A percentile compares a stretch with the other conserved stretches of the same genome.
These are phyloP conservation scores for Hyaloperonospora arabidopsidis DNA, from an alignment of 352 stramenopile genomes.

Conservation along the genomic window DNA sequence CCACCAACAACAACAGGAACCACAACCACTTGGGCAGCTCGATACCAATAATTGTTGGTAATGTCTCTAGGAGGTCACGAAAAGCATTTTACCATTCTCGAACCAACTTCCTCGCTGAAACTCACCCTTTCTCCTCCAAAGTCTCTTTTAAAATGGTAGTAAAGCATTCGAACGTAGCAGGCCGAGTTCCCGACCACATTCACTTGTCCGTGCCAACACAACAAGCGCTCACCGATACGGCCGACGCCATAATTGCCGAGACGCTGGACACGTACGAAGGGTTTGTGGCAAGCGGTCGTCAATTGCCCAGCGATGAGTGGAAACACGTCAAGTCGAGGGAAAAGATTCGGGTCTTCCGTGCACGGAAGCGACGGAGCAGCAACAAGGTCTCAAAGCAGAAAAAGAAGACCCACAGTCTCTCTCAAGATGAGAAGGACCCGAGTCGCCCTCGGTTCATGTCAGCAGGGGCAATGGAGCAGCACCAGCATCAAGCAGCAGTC, in stretches of 20 bases:
- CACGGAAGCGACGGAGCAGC: conserved; percentile 11
- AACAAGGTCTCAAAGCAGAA: conserved; percentile 20
- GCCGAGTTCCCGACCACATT: conserved; percentile 12
- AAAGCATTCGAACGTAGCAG: conserved; percentile 2
- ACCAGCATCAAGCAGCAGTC: conserved; percentile 16
- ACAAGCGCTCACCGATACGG: conserved; percentile 35
- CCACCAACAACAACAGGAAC: no score
- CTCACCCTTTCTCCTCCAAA: no score
- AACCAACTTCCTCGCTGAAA: no score
- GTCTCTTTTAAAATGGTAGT: conserved; percentile 3
- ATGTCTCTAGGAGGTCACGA: no score
- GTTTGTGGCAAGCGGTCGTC: conserved; percentile 35
- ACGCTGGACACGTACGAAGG: conserved; percentile 46
- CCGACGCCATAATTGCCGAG: conserved; percentile 48
- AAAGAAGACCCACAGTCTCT: conserved; percentile 13
- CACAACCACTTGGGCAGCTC: no score
- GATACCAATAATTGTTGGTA: no score
- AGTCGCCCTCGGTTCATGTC: conserved; percentile 38
- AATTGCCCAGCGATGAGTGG: conserved; percentile 35
- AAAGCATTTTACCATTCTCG: no score
- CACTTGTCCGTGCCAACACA: conserved; percentile 22
- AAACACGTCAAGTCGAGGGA: conserved; percentile 44
- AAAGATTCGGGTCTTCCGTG: conserved; percentile 44
- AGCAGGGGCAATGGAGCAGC: conserved; percentile 23
- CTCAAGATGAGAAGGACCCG: conserved; percentile 20